Percentiles rank a stretch among this genome's conserved stretches.
phyloP scores from a whole-genome alignment of 2,329 filamentous ascomycete species.

The Penicillium sumatraense region DNA sequence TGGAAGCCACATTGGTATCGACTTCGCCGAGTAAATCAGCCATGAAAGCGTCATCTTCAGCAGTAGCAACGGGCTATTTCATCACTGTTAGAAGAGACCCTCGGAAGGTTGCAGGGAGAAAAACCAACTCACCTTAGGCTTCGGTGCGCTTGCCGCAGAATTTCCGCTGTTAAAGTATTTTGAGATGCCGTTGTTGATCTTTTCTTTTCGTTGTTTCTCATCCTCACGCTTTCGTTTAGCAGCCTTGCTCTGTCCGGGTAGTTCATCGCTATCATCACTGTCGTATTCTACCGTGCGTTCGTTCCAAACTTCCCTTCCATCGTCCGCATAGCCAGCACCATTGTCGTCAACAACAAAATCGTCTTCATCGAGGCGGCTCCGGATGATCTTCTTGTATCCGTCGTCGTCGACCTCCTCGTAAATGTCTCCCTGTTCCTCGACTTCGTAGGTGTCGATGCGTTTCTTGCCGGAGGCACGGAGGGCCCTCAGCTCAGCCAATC shows the following conservation, averaged over 20 bases:
- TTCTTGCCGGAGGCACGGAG: constrained; percentile 90
- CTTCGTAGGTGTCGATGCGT: constrained; percentile 81
- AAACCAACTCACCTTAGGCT: constrained; percentile 71
- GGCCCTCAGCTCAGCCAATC: constrained; percentile 75
- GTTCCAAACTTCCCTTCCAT: constrained; percentile 92
- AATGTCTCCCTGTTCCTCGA: constrained; percentile 79
- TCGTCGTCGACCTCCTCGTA: constrained; percentile 98
- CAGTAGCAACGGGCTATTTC: constrained; percentile 70
- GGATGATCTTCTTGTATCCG: constrained; percentile 94
- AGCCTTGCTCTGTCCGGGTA: constrained; percentile 64
- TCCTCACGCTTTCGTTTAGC: constrained; percentile 87
- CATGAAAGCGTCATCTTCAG: constrained; percentile 89
- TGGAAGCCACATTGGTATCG: constrained; percentile 72
- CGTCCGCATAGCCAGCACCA: constrained; percentile 94
- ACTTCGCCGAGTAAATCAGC: constrained; percentile 83
- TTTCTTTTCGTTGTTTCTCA: constrained; percentile 81
- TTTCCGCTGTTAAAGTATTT: constrained; percentile 86
- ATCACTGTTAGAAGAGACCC: constrained; percentile 9
- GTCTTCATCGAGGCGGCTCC: constrained; percentile 85
- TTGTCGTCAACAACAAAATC: constrained; percentile 99
- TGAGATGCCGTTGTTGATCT: constrained; percentile 87
- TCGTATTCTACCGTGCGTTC: constrained; percentile 61
- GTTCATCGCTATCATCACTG: constrained; percentile 72
- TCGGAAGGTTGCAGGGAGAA: not conserved
- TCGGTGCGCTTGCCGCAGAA: constrained; percentile 63